Conservation (phyloP, 2,329 filamentous ascomycete species). For the Niveomyces coronatus region DNA sequence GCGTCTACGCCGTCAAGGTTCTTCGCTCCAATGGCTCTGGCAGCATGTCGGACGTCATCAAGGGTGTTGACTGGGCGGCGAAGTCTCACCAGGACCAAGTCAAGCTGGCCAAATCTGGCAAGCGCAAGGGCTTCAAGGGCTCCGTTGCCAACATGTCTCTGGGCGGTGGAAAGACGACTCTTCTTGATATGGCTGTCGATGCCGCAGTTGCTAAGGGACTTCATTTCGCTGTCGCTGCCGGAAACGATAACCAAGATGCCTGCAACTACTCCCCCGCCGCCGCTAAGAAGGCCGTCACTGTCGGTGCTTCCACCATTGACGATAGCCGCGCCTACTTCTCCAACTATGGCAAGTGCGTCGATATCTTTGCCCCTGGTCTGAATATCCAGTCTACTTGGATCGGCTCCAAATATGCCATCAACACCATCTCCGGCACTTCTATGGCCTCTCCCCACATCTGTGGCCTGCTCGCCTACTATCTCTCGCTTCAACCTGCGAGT, state of each 20-base stretch:
- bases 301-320: slow-evolving; percentile 85
- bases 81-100: slow-evolving; percentile 66
- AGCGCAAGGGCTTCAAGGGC: slow-evolving; percentile 96
- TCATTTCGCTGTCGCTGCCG: slow-evolving; percentile 95
- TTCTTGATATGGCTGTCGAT: slow-evolving; percentile 87
- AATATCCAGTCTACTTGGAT: slow-evolving; percentile 99
- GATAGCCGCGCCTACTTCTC: slow-evolving; percentile 99
- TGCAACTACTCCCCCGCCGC: slow-evolving; percentile 99
- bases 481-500: slow-evolving; percentile 83
- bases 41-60: slow-evolving; percentile 97
- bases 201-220: slow-evolving; percentile 85
- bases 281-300: slow-evolving; percentile 83
- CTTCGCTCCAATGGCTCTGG: slow-evolving; percentile 94
- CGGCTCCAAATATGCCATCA: slow-evolving; percentile 87
- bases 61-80: slow-evolving; percentile 93
- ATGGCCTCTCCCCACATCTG: slow-evolving; percentile 98
- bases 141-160: slow-evolving; percentile 99
- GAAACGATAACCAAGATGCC: slow-evolving; percentile 97
- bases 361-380: slow-evolving; percentile 95
- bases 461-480: slow-evolving; percentile 94
- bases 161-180: slow-evolving; percentile 89
- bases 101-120: slow-evolving; percentile 70
- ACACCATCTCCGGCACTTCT: slow-evolving; percentile 98
- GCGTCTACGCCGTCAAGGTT: slow-evolving; percentile 95
- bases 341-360: slow-evolving; percentile 99